Conservation (phyloP, 1,284 basidiomycete genomes). For the Ganoderma meredithae region DNA sequence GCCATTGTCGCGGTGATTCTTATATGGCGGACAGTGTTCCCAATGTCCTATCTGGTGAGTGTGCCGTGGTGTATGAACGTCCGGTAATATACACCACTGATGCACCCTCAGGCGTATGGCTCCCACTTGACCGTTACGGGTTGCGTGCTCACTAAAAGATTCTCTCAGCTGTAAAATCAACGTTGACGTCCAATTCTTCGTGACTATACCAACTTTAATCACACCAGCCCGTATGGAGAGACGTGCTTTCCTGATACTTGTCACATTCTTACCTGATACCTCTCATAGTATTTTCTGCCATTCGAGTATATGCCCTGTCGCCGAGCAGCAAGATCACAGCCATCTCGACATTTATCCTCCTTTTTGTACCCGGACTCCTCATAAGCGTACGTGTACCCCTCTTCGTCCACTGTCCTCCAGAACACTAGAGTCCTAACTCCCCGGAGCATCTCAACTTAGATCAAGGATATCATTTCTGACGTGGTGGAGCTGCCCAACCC, state of each 20-base stretch:
- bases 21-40: not conserved
- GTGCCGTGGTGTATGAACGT: not conserved
- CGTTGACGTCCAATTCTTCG: too few relatives aligned
- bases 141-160: too few relatives aligned
- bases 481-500: too few relatives aligned
- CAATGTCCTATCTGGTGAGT: not conserved
- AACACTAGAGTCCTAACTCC: too few relatives aligned
- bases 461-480: too few relatives aligned
- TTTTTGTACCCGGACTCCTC: not conserved
- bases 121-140: not conserved
- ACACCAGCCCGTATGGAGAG: not conserved
- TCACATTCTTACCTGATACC: not conserved
- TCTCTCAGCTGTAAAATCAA: too few relatives aligned
- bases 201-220: not conserved
- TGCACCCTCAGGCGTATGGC: not conserved
- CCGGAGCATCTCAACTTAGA: too few relatives aligned
- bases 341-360: not conserved
- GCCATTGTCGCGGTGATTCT: not conserved
- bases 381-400: not conserved
- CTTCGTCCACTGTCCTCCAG: too few relatives aligned
- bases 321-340: not conserved
- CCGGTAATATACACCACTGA: not conserved
- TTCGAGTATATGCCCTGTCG: not conserved
- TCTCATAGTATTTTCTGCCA: not conserved
- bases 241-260: too few relatives aligned